These are phyloP conservation scores for Alectoria sarmentosa DNA, from an alignment of 495 filamentous ascomycete genomes.

Conservation along the genomic window DNA sequence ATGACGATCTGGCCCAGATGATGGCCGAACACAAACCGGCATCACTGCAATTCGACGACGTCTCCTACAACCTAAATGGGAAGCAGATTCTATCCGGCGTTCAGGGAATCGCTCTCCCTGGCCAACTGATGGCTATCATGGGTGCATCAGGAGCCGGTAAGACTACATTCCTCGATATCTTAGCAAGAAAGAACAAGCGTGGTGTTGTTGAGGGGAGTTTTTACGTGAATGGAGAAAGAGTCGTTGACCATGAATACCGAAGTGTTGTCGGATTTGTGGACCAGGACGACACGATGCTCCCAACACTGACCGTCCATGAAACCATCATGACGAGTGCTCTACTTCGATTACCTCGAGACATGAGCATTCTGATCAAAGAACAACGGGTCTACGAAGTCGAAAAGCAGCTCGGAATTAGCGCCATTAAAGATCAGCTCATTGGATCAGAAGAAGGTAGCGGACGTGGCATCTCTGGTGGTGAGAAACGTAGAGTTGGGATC, in stretches of 20 bases:
- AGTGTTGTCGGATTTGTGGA: conserved; percentile 94
- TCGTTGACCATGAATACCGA: conserved; percentile 78
- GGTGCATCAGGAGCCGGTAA: conserved; percentile 96
- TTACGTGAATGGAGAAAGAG: conserved; percentile 88
- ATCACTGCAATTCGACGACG: conserved; percentile 79
- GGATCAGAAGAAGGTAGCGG: conserved; percentile 96
- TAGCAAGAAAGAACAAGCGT: conserved; percentile 96
- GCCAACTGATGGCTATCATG: conserved; percentile 96
- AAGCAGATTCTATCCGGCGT: conserved; percentile 79
- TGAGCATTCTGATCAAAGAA: conserved; percentile 79
- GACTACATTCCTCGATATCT: conserved; percentile 93
- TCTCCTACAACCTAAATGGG: conserved; percentile 78
- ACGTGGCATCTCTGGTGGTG: conserved; percentile 92
- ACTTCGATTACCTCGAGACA: conserved; percentile 81
- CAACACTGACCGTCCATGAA: conserved; percentile 95
- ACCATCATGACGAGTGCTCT: conserved; percentile 93
- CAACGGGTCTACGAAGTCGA: conserved; percentile 89
- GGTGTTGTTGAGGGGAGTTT: conserved; percentile 75
- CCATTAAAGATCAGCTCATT: conserved; percentile 88
- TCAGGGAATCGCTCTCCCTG: conserved; percentile 76
- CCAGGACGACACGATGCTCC: conserved; percentile 96
- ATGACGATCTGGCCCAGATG: conserved; percentile 80
- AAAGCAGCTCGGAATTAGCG: conserved; percentile 84
- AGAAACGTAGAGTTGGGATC: conserved; percentile 93
- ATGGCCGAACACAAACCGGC: conserved; percentile 88